Evolutionary conservation across 108 stramenopile species (phyloP), one percentile per base, ranked within the genome.

Genomic region (Cyclotella kingstonii): DNA sequence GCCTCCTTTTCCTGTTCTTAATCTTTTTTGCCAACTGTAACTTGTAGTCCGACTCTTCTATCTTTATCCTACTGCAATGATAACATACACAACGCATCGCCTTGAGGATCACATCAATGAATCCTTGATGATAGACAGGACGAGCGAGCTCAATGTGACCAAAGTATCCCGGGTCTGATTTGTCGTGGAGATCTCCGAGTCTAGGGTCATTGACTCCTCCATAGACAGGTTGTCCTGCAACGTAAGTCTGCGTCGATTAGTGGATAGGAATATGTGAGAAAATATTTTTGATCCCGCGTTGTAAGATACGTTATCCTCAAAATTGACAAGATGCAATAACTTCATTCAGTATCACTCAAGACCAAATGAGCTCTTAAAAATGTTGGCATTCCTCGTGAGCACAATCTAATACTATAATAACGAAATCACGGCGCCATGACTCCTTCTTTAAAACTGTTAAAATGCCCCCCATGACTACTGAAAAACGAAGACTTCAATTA

Each of bases 171-270:
- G 97, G 98, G 68, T 97, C 90, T 35, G 94, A 94, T 65, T 93
- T 81, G 75, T 91, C 89, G 40, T 88, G 89, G 44, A 92, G 68
- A 62, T 70, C 79, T 18, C 99, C 99, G 63, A 99, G 84, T 38
- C 97, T 85, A 18, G 99, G 98, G 66, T 99, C 98, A 59, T 96
- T 95, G 43, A 94, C 92, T 33, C 97, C 97, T 40, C 97, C 97
- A 56, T 95, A 95, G 30, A 98, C 95, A 23, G 95, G 91, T 62
- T 97, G 91, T 5, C 96, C 96, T 40, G 95, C 64, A n/a, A 90
- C 73, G 40, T 90, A 89, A 19, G 90, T 86, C 65, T 88, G 53
- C 34, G 0, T 7, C 1, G 12, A 42, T 54, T 3, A 28, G 26
- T 39, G 18, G 40, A 21, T 1, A 3, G 25, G 29, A n/a, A n/a